These are phyloP conservation scores for Sporothrix pallida DNA, from an alignment of 2,329 filamentous ascomycete species.

Conservation along the genomic window DNA sequence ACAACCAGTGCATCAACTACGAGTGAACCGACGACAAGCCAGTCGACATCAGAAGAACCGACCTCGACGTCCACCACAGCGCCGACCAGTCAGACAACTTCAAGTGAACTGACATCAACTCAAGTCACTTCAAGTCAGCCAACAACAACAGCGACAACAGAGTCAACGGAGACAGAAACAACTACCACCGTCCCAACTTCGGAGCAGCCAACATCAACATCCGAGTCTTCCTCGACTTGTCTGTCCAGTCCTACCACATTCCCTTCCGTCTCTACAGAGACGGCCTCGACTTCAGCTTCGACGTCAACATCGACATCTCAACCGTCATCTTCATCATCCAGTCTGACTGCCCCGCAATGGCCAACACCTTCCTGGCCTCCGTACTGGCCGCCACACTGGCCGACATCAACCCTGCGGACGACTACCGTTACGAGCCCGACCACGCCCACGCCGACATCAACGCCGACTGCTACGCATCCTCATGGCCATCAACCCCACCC, in stretches of 20 bases:
- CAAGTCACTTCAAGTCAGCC: background rate
- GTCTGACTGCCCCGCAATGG: background rate
- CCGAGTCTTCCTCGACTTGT: background rate
- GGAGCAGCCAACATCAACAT: background rate
- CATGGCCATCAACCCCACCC: conserved; percentile 10
- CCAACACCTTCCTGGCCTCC: background rate
- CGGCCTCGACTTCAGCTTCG: background rate
- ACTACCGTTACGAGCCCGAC: background rate
- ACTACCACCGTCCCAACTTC: background rate
- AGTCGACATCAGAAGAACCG: background rate
- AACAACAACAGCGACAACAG: background rate
- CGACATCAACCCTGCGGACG: background rate
- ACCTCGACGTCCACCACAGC: background rate
- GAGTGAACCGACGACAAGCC: background rate
- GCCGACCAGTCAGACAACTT: background rate
- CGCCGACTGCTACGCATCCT: background rate
- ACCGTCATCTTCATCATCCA: background rate
- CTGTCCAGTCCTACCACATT: background rate
- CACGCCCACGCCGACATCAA: background rate
- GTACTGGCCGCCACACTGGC: conserved; percentile 1
- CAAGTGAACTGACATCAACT: background rate
- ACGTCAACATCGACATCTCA: background rate
- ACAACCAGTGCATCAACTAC: background rate
- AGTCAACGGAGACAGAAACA: too few species aligned
- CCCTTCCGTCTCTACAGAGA: background rate